phyloP scores from a whole-genome alignment of 768 basidiomycete species.

The Leccinellum rugosiceps region DNA sequence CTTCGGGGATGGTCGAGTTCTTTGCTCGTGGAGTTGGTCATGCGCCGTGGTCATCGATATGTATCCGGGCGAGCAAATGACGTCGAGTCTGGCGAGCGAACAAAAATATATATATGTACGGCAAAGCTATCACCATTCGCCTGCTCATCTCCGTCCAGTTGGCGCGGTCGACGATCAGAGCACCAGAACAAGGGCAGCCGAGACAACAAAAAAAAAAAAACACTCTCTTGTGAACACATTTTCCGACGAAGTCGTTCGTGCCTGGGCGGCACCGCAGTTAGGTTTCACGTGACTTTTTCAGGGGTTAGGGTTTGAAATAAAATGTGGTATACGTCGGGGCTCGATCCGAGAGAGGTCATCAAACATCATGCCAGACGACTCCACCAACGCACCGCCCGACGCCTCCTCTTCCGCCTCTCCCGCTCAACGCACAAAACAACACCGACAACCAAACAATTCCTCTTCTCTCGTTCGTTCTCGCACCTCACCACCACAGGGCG shows the following conservation, averaged over 20 bases:
- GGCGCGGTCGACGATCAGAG: neutral
- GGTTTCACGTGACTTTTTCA: slow-evolving; percentile 17
- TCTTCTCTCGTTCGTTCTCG: slow-evolving; percentile 45
- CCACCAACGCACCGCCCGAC: slow-evolving; percentile 11
- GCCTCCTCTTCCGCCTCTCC: slow-evolving; percentile 13
- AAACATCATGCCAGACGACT: slow-evolving; percentile 33
- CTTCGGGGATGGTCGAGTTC: neutral
- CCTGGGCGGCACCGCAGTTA: slow-evolving; percentile 6
- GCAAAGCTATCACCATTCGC: neutral
- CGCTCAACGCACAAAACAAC: slow-evolving; percentile 19
- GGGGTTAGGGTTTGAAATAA: slow-evolving; percentile 29
- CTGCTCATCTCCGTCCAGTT: neutral
- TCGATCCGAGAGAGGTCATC: slow-evolving; percentile 25
- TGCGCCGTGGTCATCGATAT: slow-evolving; percentile 9
- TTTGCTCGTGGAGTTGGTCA: slow-evolving; percentile 10
- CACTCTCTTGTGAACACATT: neutral
- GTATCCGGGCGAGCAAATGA: neutral
- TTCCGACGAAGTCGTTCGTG: neutral
- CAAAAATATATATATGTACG: neutral
- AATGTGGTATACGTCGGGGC: slow-evolving; percentile 12
- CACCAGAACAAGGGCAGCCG: neutral
- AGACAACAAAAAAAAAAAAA: neutral
- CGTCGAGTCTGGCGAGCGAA: neutral
- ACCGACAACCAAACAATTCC: slow-evolving; percentile 14
- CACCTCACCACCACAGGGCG: slow-evolving; percentile 45